phyloP scores from a whole-genome alignment of 371 early-diverging fungal genomes.

The Mucor circinelloides region DNA sequence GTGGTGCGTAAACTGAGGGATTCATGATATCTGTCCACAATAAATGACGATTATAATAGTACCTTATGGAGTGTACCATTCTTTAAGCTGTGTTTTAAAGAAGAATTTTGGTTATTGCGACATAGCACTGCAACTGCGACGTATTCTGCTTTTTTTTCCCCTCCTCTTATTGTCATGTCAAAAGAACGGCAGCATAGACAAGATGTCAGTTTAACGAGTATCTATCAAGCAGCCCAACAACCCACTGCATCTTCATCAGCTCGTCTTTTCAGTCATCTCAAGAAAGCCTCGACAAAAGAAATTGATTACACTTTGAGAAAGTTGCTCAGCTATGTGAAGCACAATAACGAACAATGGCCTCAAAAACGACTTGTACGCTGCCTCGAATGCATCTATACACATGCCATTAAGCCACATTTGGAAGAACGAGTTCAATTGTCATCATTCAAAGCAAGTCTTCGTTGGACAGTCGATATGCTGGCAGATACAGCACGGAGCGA shows the following conservation, averaged over 20 bases:
- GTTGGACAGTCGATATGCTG: neutral
- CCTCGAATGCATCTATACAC: slow-evolving; percentile 8
- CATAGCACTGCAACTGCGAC: neutral
- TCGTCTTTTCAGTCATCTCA: neutral
- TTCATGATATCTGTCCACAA: slow-evolving; percentile 2
- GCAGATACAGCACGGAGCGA: neutral
- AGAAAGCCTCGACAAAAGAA: slow-evolving; percentile 8
- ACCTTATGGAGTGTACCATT: too few species aligned
- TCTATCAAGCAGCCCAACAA: slow-evolving; percentile 8
- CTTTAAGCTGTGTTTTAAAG: too few species aligned
- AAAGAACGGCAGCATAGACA: neutral
- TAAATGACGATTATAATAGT: too few species aligned
- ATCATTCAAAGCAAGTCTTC: slow-evolving; percentile 7
- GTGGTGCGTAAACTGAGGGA: slow-evolving; percentile 25
- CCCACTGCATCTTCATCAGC: neutral
- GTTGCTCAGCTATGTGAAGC: slow-evolving; percentile 7
- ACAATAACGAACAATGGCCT: slow-evolving; percentile 9
- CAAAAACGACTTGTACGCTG: slow-evolving; percentile 17
- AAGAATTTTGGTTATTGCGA: too few species aligned
- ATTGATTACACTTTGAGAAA: slow-evolving; percentile 13
- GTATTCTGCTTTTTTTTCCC: neutral
- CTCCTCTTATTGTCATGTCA: neutral
- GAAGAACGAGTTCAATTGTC: neutral
- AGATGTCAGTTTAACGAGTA: slow-evolving; percentile 6
- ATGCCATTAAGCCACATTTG: neutral